A percentile compares a stretch with the other conserved stretches of the same genome.
phyloP scores from a whole-genome alignment of 1,284 basidiomycete genomes.

The Pseudozyma pruni region DNA sequence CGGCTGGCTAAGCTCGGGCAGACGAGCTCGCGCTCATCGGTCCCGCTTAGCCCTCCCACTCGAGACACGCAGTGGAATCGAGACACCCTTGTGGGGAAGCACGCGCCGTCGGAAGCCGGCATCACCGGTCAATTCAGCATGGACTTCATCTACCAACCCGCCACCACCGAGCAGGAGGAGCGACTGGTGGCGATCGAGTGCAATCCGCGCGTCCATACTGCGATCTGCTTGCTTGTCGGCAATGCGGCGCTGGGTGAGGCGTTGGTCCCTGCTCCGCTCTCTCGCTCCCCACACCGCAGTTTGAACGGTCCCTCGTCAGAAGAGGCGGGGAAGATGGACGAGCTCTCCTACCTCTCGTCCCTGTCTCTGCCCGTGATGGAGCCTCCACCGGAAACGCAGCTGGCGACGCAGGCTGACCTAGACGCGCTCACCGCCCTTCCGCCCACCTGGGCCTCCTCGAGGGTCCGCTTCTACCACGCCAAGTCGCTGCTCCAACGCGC shows the following conservation, averaged over 20 bases:
- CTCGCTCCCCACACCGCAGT: neutral
- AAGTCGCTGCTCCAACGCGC: constrained; percentile 41
- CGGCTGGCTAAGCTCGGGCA: constrained; percentile 44
- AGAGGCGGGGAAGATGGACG: constrained; percentile 20
- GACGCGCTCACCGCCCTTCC: constrained; percentile 13
- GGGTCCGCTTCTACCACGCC: constrained; percentile 23
- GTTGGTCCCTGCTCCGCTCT: constrained; percentile 16
- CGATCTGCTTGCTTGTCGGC: constrained; percentile 68
- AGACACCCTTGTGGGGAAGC: constrained; percentile 23
- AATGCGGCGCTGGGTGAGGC: constrained; percentile 31
- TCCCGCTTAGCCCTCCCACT: neutral
- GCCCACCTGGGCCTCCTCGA: constrained; percentile 32
- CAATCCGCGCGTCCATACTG: constrained; percentile 70
- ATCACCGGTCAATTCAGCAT: constrained; percentile 70
- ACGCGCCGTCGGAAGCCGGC: constrained; percentile 27
- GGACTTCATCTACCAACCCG: constrained; percentile 69
- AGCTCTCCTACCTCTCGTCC: constrained; percentile 31
- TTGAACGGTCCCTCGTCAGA: neutral
- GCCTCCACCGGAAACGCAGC: neutral
- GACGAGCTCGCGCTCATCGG: neutral
- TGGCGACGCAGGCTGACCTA: constrained; percentile 10
- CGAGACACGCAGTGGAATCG: constrained; percentile 23
- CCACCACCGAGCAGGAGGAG: constrained; percentile 55
- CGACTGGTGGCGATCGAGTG: constrained; percentile 70
- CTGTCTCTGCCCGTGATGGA: constrained; percentile 43